Evolutionary conservation across 495 filamentous ascomycete species (phyloP).

Genomic region (Clohesyomyces aquaticus): DNA sequence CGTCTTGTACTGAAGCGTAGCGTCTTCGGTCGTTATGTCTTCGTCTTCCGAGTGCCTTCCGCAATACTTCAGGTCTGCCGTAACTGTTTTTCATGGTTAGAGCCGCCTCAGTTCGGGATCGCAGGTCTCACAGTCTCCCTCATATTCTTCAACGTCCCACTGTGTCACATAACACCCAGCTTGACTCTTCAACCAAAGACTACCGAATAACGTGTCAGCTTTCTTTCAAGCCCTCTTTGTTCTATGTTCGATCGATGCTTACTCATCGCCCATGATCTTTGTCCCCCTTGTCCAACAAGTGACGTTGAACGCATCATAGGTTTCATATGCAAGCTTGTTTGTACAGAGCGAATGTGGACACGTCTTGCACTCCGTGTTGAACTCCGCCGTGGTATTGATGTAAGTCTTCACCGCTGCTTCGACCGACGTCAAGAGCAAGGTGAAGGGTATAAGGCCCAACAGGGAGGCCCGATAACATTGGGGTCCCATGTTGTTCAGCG

Average conservation of each 20-base stretch:
- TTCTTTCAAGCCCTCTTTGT: background rate
- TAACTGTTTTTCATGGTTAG: conserved; percentile 15
- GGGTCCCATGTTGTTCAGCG: background rate
- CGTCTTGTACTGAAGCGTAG: conserved; percentile 29
- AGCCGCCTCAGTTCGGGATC: background rate
- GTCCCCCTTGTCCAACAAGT: conserved; percentile 39
- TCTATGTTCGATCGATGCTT: no score
- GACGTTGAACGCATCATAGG: conserved; percentile 23
- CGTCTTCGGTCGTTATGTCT: conserved; percentile 24
- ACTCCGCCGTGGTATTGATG: conserved; percentile 27
- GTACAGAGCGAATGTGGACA: conserved; percentile 36
- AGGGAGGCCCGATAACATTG: conserved; percentile 4
- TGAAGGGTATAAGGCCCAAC: conserved; percentile 9
- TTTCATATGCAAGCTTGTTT: conserved; percentile 25
- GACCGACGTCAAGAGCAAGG: conserved; percentile 1
- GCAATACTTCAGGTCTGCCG: conserved; percentile 30
- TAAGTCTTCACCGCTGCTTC: conserved; percentile 17
- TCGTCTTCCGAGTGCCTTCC: conserved; percentile 29
- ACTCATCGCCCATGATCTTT: conserved; percentile 34
- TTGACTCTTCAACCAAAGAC: conserved; percentile 32
- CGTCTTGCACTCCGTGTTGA: conserved; percentile 39
- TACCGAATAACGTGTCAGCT: conserved; percentile 10
- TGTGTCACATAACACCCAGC: conserved; percentile 38
- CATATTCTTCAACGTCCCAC: conserved; percentile 33
- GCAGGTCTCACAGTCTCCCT: conserved; percentile 28